Base-by-base conservation (phyloP, 805 yeast species). In the Hanseniaspora vineae region DNA sequence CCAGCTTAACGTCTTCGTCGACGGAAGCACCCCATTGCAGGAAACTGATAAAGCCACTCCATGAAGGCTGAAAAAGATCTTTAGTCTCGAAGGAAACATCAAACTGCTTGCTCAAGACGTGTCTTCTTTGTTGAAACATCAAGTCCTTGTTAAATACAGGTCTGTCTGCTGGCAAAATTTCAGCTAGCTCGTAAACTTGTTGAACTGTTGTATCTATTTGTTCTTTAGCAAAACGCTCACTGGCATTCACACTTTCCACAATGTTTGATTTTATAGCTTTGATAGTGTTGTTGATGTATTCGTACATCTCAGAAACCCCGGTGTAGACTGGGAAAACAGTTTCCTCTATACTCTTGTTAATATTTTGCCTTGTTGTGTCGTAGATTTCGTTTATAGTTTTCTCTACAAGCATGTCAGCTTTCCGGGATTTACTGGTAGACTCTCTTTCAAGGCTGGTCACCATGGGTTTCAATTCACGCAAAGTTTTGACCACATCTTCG, bases 1-100 rank as follows among this genome's bases (percentile, higher is more conserved):
- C 47, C 8, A 13, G 18, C 10, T 39, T 17, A 2, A 14, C 9
- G 9, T 20, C 12, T 19, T 37, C 31, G n/a, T 31, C 31, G 31
- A 14, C n/a, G 31, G 19, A 5, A 39, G 15, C 15, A 3, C 63
- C 58, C 58, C 65, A 60, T 35, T 58, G 52, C 35, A 64, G 42
- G 45, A 60, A 64, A 9, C 66, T 54, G 44, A 78, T 58, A 49
- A 81, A 74, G 3, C 82, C 76, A 39, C 80, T 83, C 51, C 78
- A 60, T 0, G 83, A 73, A 4, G 95, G 85, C 54, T 89, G 95
- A 58, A 89, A 69, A 54, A 88, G 80, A 65, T 92, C 97, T n/a
- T 70, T 47, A 5, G 84, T 39, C 12, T 81, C 77, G 20, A 90
- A 70, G 18, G 76, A 72, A 23, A 77, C 77, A 44, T 76, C 70